Evolutionary conservation across 495 filamentous ascomycete species (phyloP).

Genomic region (Xylaria cubensis): DNA sequence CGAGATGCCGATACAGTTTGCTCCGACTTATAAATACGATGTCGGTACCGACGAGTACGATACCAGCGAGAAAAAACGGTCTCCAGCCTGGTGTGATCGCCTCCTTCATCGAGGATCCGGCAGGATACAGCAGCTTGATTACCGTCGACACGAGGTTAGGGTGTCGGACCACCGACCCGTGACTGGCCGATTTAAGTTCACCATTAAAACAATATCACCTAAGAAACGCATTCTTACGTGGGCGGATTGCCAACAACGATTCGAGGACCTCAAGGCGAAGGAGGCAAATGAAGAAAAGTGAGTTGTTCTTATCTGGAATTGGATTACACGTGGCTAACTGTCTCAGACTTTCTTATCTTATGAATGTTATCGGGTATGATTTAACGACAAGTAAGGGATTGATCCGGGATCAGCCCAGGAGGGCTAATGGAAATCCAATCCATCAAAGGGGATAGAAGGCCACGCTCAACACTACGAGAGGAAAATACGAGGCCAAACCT

Average conservation of each 20-base stretch:
- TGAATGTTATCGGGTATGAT: constrained; percentile 54
- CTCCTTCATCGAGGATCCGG: constrained; percentile 84
- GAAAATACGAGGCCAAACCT: not conserved
- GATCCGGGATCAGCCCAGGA: constrained; percentile 45
- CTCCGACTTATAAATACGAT: constrained; percentile 98
- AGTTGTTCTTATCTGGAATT: constrained; percentile 30
- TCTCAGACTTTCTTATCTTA: constrained; percentile 52
- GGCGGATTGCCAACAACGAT: constrained; percentile 74
- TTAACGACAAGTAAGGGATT: constrained; percentile 45
- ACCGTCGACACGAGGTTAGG: constrained; percentile 84
- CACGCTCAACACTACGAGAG: not conserved
- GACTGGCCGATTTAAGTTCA: constrained; percentile 78
- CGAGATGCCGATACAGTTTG: constrained; percentile 86
- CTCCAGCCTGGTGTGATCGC: constrained; percentile 97
- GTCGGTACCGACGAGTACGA: constrained; percentile 94
- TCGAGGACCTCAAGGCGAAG: constrained; percentile 72
- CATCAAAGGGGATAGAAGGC: constrained; percentile 34
- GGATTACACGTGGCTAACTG: constrained; percentile 30
- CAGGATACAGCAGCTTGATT: constrained; percentile 84
- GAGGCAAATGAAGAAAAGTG: constrained; percentile 64
- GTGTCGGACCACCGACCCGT: constrained; percentile 95
- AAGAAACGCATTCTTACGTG: constrained; percentile 67
- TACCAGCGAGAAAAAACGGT: constrained; percentile 89
- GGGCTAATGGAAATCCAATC: constrained; percentile 40
- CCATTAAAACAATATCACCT: constrained; percentile 78